phyloP scores from a whole-genome alignment of 2,329 filamentous ascomycete species.

The Pyrenophora tritici-repentis region DNA sequence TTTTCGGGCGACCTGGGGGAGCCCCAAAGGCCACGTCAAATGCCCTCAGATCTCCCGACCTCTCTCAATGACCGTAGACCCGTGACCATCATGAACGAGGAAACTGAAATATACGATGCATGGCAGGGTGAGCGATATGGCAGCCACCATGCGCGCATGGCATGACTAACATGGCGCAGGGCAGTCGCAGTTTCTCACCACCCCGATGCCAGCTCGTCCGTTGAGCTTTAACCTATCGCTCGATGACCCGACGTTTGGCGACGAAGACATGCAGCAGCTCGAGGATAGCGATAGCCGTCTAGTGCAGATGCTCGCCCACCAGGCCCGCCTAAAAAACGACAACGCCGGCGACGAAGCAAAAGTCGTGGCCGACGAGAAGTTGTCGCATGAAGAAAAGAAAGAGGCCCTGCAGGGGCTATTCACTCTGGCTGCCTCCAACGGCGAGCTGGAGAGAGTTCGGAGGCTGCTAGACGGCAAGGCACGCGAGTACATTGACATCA shows the following conservation, averaged over 20 bases:
- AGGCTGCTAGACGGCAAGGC: conserved; percentile 76
- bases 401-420: conserved; percentile 83
- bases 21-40: conserved; percentile 49
- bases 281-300: conserved; percentile 84
- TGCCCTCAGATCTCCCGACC: conserved; percentile 85
- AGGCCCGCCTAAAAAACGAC: conserved; percentile 81
- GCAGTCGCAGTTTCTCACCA: conserved; percentile 92
- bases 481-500: conserved; percentile 77
- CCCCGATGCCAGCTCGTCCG: conserved; percentile 81
- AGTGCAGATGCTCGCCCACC: conserved; percentile 94
- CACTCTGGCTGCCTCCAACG: conserved; percentile 96
- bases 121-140: conserved; percentile 79
- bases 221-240: conserved; percentile 84
- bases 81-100: conserved; percentile 68
- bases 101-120: conserved; percentile 98
- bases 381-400: conserved; percentile 78
- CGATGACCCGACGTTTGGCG: conserved; percentile 76
- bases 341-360: conserved; percentile 74
- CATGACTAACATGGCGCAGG: conserved; percentile 58
- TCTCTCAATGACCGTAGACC: conserved; percentile 87
- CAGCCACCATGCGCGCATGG: conserved; percentile 5
- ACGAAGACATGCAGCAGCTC: conserved; percentile 61
- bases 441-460: conserved; percentile 80
- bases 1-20: conserved; percentile 38
- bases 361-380: conserved; percentile 73